Percentiles rank a stretch among this genome's conserved stretches.
These are phyloP conservation scores for Vitis vinifera DNA, from an alignment of 164 flowering plant genomes.

Conservation along the genomic window ASM3070453v1 NC_081823.1:20163001-20163500, in stretches of 20 bases:
- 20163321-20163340: conserved; percentile 8
- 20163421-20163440: no score
- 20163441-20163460: not conserved
- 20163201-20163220: conserved; percentile 14
- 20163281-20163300: not conserved
- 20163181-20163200: not conserved
- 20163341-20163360: conserved; percentile 8
- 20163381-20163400: conserved; percentile 9
- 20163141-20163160: conserved; percentile 23
- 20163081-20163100: conserved; percentile 11
- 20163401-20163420: no score
- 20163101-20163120: conserved; percentile 9
- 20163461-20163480: not conserved
- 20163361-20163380: conserved; percentile 4
- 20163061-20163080: conserved; percentile 18
- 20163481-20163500: not conserved
- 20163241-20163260: not conserved
- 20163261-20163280: no score
- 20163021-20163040: conserved; percentile 7
- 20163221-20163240: conserved; percentile 14
- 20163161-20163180: conserved; percentile 12
- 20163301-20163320: conserved; percentile 14
- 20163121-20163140: conserved; percentile 13
- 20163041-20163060: conserved; percentile 13
- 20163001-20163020: conserved; percentile 8